Conservation (phyloP, 1,284 basidiomycete species). For the Marasmius oreades region DNA sequence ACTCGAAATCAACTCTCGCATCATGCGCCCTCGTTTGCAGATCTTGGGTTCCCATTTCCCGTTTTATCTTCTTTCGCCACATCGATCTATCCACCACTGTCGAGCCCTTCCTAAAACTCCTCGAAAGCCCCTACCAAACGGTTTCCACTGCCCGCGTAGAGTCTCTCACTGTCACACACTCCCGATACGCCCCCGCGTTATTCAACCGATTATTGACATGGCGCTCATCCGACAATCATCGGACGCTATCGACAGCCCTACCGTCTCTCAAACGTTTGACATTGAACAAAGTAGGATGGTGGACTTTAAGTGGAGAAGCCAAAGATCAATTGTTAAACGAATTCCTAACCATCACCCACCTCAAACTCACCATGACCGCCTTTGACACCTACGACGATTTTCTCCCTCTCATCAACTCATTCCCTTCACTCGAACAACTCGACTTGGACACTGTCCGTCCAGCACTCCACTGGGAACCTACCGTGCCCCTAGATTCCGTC, state of each 20-base stretch:
- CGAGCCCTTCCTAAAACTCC: background rate
- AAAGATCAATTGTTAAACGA: background rate
- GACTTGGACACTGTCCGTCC: background rate
- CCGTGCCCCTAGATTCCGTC: too few relatives aligned
- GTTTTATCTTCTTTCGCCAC: background rate
- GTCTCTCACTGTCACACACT: background rate
- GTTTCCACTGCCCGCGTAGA: background rate
- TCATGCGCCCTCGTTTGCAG: background rate
- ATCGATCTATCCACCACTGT: background rate
- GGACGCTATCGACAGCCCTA: background rate
- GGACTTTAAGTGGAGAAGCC: background rate
- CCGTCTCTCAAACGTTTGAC: background rate
- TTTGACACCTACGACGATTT: background rate
- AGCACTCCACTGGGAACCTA: background rate
- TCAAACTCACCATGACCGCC: background rate
- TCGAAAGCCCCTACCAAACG: background rate
- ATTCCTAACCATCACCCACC: background rate
- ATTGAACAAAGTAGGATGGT: background rate
- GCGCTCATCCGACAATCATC: background rate
- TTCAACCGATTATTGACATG: background rate
- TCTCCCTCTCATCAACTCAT: background rate
- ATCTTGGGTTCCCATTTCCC: background rate
- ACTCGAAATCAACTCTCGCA: background rate
- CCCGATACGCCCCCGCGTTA: background rate
- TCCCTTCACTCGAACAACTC: background rate